Percentiles rank a stretch among this genome's conserved stretches.
Conservation (phyloP, 768 basidiomycete genomes). For the Tricholoma terreum region DNA sequence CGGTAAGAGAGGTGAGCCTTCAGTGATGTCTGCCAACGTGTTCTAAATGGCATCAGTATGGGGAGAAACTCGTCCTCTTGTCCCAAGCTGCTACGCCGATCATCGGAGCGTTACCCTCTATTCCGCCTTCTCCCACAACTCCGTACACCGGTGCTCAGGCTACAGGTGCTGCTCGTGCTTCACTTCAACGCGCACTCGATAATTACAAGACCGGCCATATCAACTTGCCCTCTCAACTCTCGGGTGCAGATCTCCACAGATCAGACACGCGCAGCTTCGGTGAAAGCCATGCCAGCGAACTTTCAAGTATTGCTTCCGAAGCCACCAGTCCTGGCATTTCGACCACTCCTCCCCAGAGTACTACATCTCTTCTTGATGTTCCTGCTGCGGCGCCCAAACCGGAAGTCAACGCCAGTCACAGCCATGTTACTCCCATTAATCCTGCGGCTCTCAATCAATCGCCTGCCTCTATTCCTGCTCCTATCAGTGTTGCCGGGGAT, state of each 20-base stretch:
- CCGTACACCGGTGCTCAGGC: constrained; percentile 62
- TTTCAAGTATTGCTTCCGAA: constrained; percentile 50
- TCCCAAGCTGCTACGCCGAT: constrained; percentile 69
- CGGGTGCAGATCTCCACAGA: constrained; percentile 55
- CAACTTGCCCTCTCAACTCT: constrained; percentile 43
- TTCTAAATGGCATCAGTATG: constrained; percentile 49
- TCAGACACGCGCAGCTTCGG: constrained; percentile 83
- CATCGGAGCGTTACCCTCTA: constrained; percentile 55
- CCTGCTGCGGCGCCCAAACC: constrained; percentile 10
- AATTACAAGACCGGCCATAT: constrained; percentile 70
- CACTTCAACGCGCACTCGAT: constrained; percentile 76
- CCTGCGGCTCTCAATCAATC: constrained; percentile 19
- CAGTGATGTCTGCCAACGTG: background rate
- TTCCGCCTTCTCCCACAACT: constrained; percentile 55
- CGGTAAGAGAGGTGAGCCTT: constrained; percentile 65
- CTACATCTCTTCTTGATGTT: constrained; percentile 16
- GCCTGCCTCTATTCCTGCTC: constrained; percentile 30
- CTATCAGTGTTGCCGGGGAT: constrained; percentile 11
- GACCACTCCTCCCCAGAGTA: constrained; percentile 39
- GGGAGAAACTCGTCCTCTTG: constrained; percentile 73
- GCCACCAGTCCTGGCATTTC: constrained; percentile 34
- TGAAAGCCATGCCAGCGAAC: constrained; percentile 75
- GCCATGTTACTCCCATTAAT: constrained; percentile 21
- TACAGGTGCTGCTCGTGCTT: constrained; percentile 69
- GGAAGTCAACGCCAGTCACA: constrained; percentile 17